Evolutionary conservation across 495 filamentous ascomycete genomes (phyloP).

Genomic region (Talaromyces liani): DNA sequence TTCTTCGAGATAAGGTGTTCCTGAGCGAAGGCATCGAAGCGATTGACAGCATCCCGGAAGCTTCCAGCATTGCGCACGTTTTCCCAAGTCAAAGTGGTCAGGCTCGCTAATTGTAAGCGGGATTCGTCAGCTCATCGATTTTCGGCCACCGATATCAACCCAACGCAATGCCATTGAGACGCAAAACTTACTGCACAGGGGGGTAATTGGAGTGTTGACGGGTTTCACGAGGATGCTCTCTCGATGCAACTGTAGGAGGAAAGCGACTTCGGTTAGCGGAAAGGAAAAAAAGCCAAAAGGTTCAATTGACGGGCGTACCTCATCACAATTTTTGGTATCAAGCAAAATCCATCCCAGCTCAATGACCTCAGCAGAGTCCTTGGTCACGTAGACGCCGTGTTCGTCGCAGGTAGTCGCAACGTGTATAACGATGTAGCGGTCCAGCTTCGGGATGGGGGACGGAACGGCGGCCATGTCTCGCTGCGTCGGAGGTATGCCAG

Average conservation of each 20-base stretch:
- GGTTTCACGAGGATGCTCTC: constrained; percentile 97
- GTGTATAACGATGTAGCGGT: constrained; percentile 95
- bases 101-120: constrained; percentile 57
- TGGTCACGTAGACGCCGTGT: constrained; percentile 97
- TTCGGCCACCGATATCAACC: neutral
- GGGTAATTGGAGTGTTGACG: constrained; percentile 96
- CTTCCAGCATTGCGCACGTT: constrained; percentile 94
- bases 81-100: constrained; percentile 98
- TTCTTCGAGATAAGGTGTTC: constrained; percentile 80
- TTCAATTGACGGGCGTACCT: constrained; percentile 50
- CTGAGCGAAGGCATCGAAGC: constrained; percentile 84
- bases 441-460: constrained; percentile 59
- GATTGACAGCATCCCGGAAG: constrained; percentile 93
- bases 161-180: neutral
- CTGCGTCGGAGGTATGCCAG: constrained; percentile 11
- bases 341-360: constrained; percentile 97
- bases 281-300: constrained; percentile 12
- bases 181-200: constrained; percentile 83
- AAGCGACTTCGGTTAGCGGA: constrained; percentile 12
- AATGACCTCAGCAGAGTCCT: constrained; percentile 98
- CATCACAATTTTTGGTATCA: constrained; percentile 82
- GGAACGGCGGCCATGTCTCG: constrained; percentile 42
- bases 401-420: constrained; percentile 98
- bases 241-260: constrained; percentile 64
- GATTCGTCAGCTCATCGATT: constrained; percentile 23